Conservation (phyloP, 148 eudicot genomes). For the Cornus controversa region DNA sequence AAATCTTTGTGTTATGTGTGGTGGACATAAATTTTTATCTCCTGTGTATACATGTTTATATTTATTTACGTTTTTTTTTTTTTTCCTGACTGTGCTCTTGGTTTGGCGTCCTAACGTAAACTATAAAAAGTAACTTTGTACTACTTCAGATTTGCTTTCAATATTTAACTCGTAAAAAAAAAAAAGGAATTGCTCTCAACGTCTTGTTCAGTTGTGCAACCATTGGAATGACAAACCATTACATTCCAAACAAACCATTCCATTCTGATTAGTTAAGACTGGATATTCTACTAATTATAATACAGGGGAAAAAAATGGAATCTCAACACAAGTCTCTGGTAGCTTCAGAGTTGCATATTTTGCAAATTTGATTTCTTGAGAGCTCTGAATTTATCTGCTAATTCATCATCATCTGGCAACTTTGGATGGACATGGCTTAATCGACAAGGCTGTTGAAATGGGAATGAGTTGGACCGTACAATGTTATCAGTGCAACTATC, state of each 20-base stretch:
- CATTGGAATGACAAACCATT: too few relatives aligned
- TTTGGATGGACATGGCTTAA: constrained; percentile 80
- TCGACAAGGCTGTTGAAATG: constrained; percentile 28
- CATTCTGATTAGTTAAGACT: not conserved
- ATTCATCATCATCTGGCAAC: constrained; percentile 78
- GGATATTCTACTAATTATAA: not conserved
- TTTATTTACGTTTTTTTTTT: too few relatives aligned
- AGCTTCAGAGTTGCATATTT: constrained; percentile 11
- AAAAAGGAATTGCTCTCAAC: too few relatives aligned
- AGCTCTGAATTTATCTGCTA: constrained; percentile 53
- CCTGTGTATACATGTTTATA: too few relatives aligned
- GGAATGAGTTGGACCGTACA: constrained; percentile 28
- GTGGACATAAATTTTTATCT: too few relatives aligned
- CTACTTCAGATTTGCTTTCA: too few relatives aligned
- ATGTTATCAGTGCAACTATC: constrained; percentile 11
- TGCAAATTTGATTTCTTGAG: constrained; percentile 51
- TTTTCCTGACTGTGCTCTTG: too few relatives aligned
- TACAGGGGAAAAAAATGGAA: not conserved
- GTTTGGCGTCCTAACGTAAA: too few relatives aligned
- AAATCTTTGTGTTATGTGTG: too few relatives aligned
- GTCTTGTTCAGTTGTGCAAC: too few relatives aligned
- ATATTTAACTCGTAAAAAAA: too few relatives aligned
- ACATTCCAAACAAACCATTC: not conserved
- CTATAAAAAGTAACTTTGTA: too few relatives aligned
- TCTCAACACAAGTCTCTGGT: not conserved